Conservation (phyloP, 2,329 filamentous ascomycete species). For the Ambrosiella beaveri region DNA sequence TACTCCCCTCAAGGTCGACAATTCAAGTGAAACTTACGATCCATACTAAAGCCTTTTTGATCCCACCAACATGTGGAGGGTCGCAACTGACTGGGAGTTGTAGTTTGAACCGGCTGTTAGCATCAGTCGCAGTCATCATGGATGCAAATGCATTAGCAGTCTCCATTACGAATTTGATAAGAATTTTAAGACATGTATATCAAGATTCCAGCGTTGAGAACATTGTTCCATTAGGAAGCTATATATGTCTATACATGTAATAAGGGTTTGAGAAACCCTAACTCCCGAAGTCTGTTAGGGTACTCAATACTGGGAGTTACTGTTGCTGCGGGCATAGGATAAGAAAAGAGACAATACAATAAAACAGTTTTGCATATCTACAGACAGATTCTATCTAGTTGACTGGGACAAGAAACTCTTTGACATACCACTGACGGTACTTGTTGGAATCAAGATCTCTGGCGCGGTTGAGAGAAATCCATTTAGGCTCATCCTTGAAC, state of each 20-base stretch:
- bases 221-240: no score
- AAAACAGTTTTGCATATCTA: no score
- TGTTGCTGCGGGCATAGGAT: no score
- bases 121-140: background rate
- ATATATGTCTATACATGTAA: no score
- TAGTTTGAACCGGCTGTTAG: constrained; percentile 21
- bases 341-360: no score
- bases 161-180: background rate
- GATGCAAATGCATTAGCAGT: background rate
- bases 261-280: no score
- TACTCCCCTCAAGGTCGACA: background rate
- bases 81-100: constrained; percentile 72
- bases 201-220: no score
- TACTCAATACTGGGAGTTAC: no score
- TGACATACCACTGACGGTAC: constrained; percentile 62
- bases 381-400: constrained; percentile 3
- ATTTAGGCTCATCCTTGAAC: constrained; percentile 97
- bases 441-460: constrained; percentile 61
- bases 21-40: constrained; percentile 40
- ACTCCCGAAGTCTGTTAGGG: no score
- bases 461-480: constrained; percentile 79
- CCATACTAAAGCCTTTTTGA: constrained; percentile 67
- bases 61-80: constrained; percentile 55
- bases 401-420: constrained; percentile 7
- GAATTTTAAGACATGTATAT: no score